Evolutionary conservation across 2,329 filamentous ascomycete species (phyloP).

Genomic region (Epichloe aotearoae): DNA sequence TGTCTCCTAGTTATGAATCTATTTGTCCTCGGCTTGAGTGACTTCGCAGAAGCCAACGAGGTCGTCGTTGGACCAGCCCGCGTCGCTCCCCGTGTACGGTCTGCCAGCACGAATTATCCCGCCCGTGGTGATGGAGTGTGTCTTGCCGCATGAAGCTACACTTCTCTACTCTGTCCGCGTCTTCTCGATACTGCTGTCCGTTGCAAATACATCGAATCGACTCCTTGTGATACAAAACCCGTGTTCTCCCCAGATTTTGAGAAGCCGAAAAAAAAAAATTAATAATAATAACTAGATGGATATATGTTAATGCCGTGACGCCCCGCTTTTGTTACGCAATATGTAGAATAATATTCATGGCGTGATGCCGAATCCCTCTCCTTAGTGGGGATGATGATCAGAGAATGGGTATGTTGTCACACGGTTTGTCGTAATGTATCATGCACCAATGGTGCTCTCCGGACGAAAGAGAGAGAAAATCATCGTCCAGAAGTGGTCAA

Average conservation of each 20-base stretch:
- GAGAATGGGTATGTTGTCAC: too few relatives aligned
- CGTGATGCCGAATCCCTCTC: not conserved
- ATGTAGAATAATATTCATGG: not conserved
- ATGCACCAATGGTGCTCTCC: too few relatives aligned
- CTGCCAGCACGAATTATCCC: not conserved
- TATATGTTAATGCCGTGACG: not conserved
- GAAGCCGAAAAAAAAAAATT: not conserved
- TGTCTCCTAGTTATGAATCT: conserved; percentile 53
- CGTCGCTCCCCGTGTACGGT: conserved; percentile 29
- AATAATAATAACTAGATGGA: not conserved
- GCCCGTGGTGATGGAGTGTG: not conserved
- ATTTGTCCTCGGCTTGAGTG: conserved; percentile 49
- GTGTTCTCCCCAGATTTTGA: not conserved
- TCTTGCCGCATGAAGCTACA: not conserved
- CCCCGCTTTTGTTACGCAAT: not conserved
- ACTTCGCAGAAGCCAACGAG: conserved; percentile 47
- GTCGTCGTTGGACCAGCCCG: conserved; percentile 53
- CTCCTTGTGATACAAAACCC: not conserved
- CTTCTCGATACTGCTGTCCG: too few relatives aligned
- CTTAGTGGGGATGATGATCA: not conserved
- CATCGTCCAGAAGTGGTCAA: not conserved
- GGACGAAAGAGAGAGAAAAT: too few relatives aligned
- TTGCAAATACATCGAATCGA: not conserved
- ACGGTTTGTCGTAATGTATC: too few relatives aligned
- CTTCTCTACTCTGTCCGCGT: too few relatives aligned